Evolutionary conservation across 805 yeast genomes (phyloP).

Genomic region (Vanderwaltozyma tropicalis): DNA sequence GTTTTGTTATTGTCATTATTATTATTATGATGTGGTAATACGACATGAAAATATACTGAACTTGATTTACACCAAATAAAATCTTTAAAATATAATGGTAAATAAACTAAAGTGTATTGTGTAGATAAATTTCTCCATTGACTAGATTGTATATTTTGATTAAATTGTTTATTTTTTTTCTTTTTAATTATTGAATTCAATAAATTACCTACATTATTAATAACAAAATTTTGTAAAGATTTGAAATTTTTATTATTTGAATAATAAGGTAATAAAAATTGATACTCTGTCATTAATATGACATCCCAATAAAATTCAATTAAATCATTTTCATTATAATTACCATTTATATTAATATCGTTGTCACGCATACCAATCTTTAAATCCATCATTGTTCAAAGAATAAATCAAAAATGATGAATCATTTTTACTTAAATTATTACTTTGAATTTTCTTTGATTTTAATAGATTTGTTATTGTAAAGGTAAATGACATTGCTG

Average conservation of each 20-base stretch:
- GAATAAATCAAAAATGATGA: constrained; percentile 12
- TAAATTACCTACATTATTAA: constrained; percentile 8
- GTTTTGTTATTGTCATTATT: background rate
- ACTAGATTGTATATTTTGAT: background rate
- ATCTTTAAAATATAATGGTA: constrained; percentile 17
- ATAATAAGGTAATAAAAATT: constrained; percentile 11
- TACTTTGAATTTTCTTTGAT: constrained; percentile 3
- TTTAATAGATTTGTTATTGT: constrained; percentile 16
- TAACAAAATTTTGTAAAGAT: constrained; percentile 6
- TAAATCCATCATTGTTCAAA: constrained; percentile 14
- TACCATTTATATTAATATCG: constrained; percentile 2
- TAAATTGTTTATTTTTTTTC: background rate
- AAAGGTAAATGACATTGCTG: constrained; percentile 17
- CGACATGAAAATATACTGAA: constrained; percentile 13
- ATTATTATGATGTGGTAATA: constrained; percentile 7
- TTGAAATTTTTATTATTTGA: constrained; percentile 1
- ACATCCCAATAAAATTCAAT: constrained; percentile 27
- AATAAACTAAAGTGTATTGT: constrained; percentile 16
- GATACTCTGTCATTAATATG: constrained; percentile 20
- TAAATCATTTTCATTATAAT: constrained; percentile 1
- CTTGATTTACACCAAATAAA: constrained; percentile 19
- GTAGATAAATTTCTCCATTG: constrained; percentile 21
- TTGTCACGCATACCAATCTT: constrained; percentile 28
- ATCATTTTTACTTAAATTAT: constrained; percentile 1
- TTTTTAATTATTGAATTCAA: constrained; percentile 3